phyloP scores from a whole-genome alignment of 345 rosid species.

The Psidium friedrichsthalianum region DNA sequence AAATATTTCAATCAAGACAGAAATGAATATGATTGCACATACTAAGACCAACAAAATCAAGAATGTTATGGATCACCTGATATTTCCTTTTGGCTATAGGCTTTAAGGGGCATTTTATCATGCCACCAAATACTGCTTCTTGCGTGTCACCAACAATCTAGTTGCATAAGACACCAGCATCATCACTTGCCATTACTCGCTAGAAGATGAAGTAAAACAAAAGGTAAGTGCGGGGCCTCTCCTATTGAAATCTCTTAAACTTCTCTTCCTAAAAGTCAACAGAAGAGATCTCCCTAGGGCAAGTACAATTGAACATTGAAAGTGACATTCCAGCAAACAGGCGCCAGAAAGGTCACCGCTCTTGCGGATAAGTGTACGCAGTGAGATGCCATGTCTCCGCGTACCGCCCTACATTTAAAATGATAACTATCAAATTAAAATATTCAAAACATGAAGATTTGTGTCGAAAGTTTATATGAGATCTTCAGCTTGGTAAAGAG shows the following conservation, averaged over 20 bases:
- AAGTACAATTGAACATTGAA: not conserved
- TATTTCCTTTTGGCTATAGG: constrained; percentile 85
- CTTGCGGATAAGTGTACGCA: too few species aligned
- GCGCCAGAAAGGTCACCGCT: constrained; percentile 71
- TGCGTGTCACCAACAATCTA: constrained; percentile 67
- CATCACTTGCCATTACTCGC: not conserved
- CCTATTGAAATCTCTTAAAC: not conserved
- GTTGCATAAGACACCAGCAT: constrained; percentile 4
- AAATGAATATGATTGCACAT: not conserved
- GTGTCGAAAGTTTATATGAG: too few species aligned
- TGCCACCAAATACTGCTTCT: constrained; percentile 73
- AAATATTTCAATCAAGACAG: not conserved
- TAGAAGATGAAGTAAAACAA: not conserved
- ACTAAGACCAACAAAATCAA: not conserved
- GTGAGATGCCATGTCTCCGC: too few species aligned
- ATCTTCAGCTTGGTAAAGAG: not conserved
- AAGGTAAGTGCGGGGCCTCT: not conserved
- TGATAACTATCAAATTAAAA: too few species aligned
- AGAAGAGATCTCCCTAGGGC: not conserved
- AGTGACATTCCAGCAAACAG: constrained; percentile 51
- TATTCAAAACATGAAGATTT: too few species aligned
- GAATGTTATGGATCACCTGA: constrained; percentile 30
- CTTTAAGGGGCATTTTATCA: constrained; percentile 64
- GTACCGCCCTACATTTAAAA: too few species aligned
- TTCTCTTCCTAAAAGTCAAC: not conserved